A percentile compares a stretch with the other conserved stretches of the same genome.
phyloP scores from a whole-genome alignment of 2,329 filamentous ascomycete species.

The Microascus cirrosus region DNA sequence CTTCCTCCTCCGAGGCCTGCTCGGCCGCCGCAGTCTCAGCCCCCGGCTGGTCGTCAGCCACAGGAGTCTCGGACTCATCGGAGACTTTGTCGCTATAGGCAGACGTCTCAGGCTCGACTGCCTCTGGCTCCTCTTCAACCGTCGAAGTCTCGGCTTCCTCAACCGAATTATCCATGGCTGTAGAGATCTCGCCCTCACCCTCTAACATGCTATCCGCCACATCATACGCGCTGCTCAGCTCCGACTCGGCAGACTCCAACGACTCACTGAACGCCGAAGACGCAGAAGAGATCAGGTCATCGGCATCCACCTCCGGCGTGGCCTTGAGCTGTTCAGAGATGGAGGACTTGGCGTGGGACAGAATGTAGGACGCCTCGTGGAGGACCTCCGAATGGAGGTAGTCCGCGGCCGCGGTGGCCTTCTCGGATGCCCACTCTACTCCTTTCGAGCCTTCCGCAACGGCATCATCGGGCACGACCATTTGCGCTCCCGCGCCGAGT shows the following conservation, averaged over 20 bases:
- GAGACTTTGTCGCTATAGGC: background rate
- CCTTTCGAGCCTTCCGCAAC: constrained; percentile 5
- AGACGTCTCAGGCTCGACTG: too few species aligned
- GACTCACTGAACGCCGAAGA: constrained; percentile 7
- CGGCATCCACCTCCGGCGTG: background rate
- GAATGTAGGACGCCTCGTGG: background rate
- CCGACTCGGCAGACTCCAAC: constrained; percentile 9
- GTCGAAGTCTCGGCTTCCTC: too few species aligned
- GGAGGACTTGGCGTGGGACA: background rate
- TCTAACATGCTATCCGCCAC: background rate
- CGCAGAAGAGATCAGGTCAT: background rate
- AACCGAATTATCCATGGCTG: constrained; percentile 1
- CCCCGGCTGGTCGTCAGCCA: constrained; percentile 7
- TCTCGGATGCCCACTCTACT: constrained; percentile 6
- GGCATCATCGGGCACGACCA: constrained; percentile 18
- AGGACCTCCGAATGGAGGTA: constrained; percentile 10
- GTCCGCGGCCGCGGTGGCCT: constrained; percentile 10
- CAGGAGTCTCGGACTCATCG: background rate
- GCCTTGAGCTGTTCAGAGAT: background rate
- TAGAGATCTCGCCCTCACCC: constrained; percentile 8
- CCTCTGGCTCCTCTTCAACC: too few species aligned
- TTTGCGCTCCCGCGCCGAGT: background rate
- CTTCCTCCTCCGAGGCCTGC: constrained; percentile 6
- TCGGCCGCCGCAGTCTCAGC: background rate
- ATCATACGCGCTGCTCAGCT: constrained; percentile 4